A percentile compares a stretch with the other conserved stretches of the same genome.
These are phyloP conservation scores for Raphanus raphanistrum DNA, from an alignment of 345 rosid genomes.

Conservation along the genomic window DNA sequence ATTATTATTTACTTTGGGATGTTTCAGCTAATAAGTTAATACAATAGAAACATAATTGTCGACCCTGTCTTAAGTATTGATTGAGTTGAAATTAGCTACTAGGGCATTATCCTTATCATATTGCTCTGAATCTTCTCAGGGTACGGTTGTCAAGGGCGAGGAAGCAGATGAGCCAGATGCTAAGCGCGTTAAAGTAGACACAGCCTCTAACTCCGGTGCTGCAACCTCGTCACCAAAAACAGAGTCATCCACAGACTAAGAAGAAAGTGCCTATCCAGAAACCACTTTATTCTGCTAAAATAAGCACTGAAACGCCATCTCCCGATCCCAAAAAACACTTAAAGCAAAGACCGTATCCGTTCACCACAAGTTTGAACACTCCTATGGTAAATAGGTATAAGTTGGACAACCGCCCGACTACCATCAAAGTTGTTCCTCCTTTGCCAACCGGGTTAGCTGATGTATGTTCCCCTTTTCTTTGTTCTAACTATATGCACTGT, in stretches of 20 bases:
- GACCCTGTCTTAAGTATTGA: background rate
- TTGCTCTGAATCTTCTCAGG: slow-evolving; percentile 50
- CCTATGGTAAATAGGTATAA: slow-evolving; percentile 62
- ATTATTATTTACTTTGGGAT: background rate
- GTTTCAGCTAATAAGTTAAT: slow-evolving; percentile 16
- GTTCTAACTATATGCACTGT: slow-evolving; percentile 15
- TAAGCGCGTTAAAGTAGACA: slow-evolving; percentile 61
- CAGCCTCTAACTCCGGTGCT: slow-evolving; percentile 45
- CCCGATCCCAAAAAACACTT: slow-evolving; percentile 43
- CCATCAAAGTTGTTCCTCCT: slow-evolving; percentile 72
- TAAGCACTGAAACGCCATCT: slow-evolving; percentile 35
- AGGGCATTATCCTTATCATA: background rate
- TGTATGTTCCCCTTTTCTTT: slow-evolving; percentile 50
- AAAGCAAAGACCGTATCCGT: slow-evolving; percentile 48
- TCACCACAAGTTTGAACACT: slow-evolving; percentile 38
- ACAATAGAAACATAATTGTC: slow-evolving; percentile 11
- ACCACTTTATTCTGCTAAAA: slow-evolving; percentile 41
- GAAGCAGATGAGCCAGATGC: slow-evolving; percentile 56
- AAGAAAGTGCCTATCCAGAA: slow-evolving; percentile 50
- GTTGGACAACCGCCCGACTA: slow-evolving; percentile 78
- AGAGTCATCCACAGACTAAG: slow-evolving; percentile 43
- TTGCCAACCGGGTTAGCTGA: slow-evolving; percentile 73
- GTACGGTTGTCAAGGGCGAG: slow-evolving; percentile 68
- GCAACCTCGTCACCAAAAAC: slow-evolving; percentile 37
- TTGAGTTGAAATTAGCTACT: slow-evolving; percentile 7